phyloP scores from a whole-genome alignment of 257 asterid species.

The Buddleja alternifolia region DNA sequence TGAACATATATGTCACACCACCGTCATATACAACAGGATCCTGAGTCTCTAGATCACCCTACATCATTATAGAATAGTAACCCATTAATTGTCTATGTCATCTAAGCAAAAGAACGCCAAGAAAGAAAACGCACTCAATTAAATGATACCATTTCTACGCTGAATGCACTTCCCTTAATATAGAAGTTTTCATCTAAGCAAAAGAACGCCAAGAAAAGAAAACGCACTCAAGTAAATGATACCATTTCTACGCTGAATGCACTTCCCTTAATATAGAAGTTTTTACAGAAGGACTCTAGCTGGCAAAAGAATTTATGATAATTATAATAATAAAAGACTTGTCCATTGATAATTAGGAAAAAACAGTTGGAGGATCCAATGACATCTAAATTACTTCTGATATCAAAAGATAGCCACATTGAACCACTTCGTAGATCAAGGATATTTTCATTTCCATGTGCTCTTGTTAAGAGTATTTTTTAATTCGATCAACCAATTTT shows the following conservation, averaged over 20 bases:
- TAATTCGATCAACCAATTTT: background rate
- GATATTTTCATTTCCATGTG: constrained; percentile 4
- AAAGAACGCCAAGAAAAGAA: background rate
- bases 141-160: background rate
- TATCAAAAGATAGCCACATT: background rate
- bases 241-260: background rate
- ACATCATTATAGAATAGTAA: constrained; percentile 32
- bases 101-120: constrained; percentile 9
- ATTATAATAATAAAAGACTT: background rate
- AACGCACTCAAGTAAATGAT: background rate
- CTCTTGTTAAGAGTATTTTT: constrained; percentile 2
- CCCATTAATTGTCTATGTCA: constrained; percentile 27
- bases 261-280: background rate
- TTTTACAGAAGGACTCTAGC: background rate
- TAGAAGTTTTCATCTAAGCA: constrained; percentile 15
- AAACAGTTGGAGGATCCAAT: background rate
- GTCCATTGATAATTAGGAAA: constrained; percentile 14
- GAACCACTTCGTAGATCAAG: constrained; percentile 1
- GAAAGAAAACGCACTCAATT: background rate
- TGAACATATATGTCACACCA: constrained; percentile 95
- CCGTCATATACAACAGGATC: constrained; percentile 89
- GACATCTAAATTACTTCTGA: background rate
- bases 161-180: background rate
- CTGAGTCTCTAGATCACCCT: constrained; percentile 90
- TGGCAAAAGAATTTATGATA: background rate